Base-by-base conservation (phyloP, 139 green algal genomes). In the Chlorella sp. region DNA sequence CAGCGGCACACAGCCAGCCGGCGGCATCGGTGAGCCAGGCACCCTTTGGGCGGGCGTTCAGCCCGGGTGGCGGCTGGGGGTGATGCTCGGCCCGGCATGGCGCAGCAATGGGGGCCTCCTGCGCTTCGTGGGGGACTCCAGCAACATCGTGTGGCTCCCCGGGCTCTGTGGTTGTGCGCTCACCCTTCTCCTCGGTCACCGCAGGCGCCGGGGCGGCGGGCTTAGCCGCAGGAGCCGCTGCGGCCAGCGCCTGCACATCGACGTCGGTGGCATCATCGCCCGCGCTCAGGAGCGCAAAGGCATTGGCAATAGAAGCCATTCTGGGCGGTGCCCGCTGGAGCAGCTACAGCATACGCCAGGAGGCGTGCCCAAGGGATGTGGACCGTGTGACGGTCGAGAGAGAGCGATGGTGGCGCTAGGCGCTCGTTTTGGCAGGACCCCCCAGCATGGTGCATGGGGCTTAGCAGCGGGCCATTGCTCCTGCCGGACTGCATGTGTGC, bases 251-350 rank as follows among this genome's bases (percentile, higher is more conserved):
- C 16, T 17, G n/a, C 16, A 86, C 84, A 30, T 87, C 83, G 2
- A 92, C 76, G 62, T 79, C 81, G 4, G 67, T 60, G 16, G 68
- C 82, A 56, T 90, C 87, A 74, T 90, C 86, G 60, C 58, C 78
- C 43, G 51, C 48, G 3, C 89, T 67, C 76, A 92, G 73, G 30
- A 89, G 32, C 0, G 81, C 76, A 36, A 92, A 82, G 26, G 70
- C 68, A 44, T 87, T 81, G 65, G 84, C 64, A 67, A 76, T 65
- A 46, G 88, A 78, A 83, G 87, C 76, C 67, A 83, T 89, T 70
- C 81, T 34, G 54, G 48, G 51, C 19, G 13, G 41, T 19, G 73
- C 13, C 34, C 13, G 56, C 5, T 68, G 60, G 28, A 68, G 60
- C 51, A 60, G 51, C 51, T 60, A n/a, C 64, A 26, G 64, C 64